Evolutionary conservation across 1,284 basidiomycete species (phyloP), one percentile per base, ranked within the genome.

Genomic region (Lignosus rhinocerotis): DNA sequence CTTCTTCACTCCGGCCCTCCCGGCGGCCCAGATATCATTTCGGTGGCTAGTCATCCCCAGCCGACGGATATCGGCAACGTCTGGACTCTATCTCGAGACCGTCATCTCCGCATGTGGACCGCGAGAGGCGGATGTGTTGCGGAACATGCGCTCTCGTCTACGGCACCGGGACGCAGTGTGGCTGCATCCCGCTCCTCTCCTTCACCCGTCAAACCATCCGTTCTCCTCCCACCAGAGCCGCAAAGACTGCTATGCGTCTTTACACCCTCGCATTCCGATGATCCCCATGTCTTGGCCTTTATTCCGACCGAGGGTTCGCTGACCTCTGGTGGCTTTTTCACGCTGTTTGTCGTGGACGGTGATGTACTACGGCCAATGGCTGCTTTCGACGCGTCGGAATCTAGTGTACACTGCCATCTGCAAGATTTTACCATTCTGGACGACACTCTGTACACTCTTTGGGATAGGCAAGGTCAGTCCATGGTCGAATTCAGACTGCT

Each of bases 61-160:
- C 88, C 90, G 14, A 88, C 87, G 41, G 86, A 92, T 66, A 78
- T 88, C 57, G 81, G 80, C 11, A 80, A 90, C 61, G 75, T 89
- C 19, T 96, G 93, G 83, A 89, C 93, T 1, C 80, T 97, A 49
- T 94, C 94, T n/a, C 81, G 93, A 56, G 94, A 97, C 75, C 83
- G 89, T 56, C 89, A 88, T 54, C 78, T 97, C 45, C 83, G 93
- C 49, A 80, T 92, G 43, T 98, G 94, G 94, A 87, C 85, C 62
- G 78, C 83, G 42, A 83, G 85, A 67, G 78, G 83, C 51, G 87
- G 88, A 31, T 91, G 89, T 69, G 79, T 88, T 25, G 80, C 84
- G 34, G 83, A 82, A 30, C 86, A 82, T 68, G 69, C 73, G 9
- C 73, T 91, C 41, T 68, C 74, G 21, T 59, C 71, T 5, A 59